Conservation (phyloP, 1,139 yeast genomes). For the Yamadazyma triangularis region DNA sequence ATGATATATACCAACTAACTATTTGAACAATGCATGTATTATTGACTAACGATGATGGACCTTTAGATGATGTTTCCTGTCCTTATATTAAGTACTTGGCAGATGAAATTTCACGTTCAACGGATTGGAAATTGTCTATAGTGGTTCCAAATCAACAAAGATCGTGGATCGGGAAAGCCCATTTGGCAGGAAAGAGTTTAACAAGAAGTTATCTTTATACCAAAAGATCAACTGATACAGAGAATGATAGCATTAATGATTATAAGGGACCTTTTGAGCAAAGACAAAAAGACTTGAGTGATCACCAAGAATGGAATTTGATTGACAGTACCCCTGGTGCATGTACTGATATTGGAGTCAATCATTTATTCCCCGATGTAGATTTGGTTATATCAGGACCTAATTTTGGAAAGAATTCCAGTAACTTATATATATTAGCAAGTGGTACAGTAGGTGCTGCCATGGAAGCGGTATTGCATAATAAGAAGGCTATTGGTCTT, state of each 20-base stretch:
- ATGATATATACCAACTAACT: too few species aligned
- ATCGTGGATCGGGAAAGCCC: slow-evolving; percentile 98
- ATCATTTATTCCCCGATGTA: slow-evolving; percentile 54
- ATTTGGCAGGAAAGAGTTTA: slow-evolving; percentile 79
- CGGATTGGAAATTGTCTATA: slow-evolving; percentile 83
- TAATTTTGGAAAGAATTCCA: slow-evolving; percentile 88
- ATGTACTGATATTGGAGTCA: slow-evolving; percentile 85
- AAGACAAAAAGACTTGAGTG: slow-evolving; percentile 30
- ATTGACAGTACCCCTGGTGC: slow-evolving; percentile 95
- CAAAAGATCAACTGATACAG: slow-evolving; percentile 25
- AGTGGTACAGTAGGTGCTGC: slow-evolving; percentile 99
- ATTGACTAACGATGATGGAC: slow-evolving; percentile 94
- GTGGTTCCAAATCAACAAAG: slow-evolving; percentile 77
- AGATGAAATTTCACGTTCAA: slow-evolving; percentile 55
- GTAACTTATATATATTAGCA: slow-evolving; percentile 84
- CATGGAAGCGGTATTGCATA: slow-evolving; percentile 86
- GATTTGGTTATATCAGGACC: slow-evolving; percentile 94
- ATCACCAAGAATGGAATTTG: slow-evolving; percentile 80
- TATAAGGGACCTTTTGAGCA: slow-evolving; percentile 68
- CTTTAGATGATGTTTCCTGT: slow-evolving; percentile 73
- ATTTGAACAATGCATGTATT: slow-evolving; percentile 41
- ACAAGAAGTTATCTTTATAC: slow-evolving; percentile 66
- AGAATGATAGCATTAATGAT: slow-evolving; percentile 32
- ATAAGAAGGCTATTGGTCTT: slow-evolving; percentile 70
- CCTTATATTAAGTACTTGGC: slow-evolving; percentile 84